phyloP scores from a whole-genome alignment of 176 grass and related monocot species.

The Pontederia crassipes region DNA sequence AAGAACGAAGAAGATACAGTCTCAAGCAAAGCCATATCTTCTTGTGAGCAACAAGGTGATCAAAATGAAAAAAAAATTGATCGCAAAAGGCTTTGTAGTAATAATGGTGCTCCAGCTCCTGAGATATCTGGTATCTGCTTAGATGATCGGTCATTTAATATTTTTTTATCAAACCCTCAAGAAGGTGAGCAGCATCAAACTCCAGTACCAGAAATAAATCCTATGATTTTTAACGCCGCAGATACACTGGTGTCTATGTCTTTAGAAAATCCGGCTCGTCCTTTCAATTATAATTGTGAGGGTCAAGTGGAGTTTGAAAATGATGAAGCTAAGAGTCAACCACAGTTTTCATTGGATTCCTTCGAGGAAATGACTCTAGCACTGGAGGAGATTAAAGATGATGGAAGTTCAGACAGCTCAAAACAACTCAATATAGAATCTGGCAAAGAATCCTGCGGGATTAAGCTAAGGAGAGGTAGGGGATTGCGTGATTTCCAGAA shows the following conservation, averaged over 20 bases:
- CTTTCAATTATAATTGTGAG: slow-evolving; percentile 4
- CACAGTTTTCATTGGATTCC: slow-evolving; percentile 41
- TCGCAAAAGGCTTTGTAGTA: slow-evolving; percentile 6
- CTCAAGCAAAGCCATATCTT: slow-evolving; percentile 24
- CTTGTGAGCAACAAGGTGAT: slow-evolving; percentile 6
- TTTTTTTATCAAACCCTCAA: slow-evolving; percentile 3
- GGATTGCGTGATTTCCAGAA: slow-evolving; percentile 73
- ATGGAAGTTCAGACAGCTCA: slow-evolving; percentile 30
- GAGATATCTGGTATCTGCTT: slow-evolving; percentile 15
- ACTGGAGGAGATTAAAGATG: slow-evolving; percentile 56
- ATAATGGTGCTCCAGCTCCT: background rate
- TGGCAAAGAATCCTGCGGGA: slow-evolving; percentile 21
- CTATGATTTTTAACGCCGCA: slow-evolving; percentile 31
- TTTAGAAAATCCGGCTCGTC: slow-evolving; percentile 18
- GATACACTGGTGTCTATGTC: slow-evolving; percentile 66
- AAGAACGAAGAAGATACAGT: slow-evolving; percentile 38
- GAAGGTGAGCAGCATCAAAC: slow-evolving; percentile 19
- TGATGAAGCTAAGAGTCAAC: slow-evolving; percentile 12
- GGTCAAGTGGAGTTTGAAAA: slow-evolving; percentile 6
- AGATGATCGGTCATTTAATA: background rate
- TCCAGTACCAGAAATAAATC: slow-evolving; percentile 17
- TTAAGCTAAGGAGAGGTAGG: slow-evolving; percentile 70
- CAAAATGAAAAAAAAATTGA: slow-evolving; percentile 13
- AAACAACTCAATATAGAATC: slow-evolving; percentile 29
- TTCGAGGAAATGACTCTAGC: slow-evolving; percentile 47